A percentile compares a stretch with the other conserved stretches of the same genome.
These are phyloP conservation scores for Fragaria nilgerrensis DNA, from an alignment of 306 rosid genomes.

Conservation along the genomic window DNA sequence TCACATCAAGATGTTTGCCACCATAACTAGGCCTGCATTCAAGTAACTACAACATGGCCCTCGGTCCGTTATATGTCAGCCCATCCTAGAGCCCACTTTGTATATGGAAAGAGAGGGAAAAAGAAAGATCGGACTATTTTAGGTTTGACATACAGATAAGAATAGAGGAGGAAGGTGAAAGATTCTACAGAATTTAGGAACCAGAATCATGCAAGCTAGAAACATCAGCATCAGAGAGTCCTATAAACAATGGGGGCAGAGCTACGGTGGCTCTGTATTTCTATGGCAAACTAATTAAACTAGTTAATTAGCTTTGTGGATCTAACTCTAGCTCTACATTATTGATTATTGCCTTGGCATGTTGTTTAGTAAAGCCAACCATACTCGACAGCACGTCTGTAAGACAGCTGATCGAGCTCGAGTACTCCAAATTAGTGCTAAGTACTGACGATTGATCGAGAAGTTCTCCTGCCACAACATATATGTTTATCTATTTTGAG, in stretches of 20 bases:
- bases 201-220: not conserved
- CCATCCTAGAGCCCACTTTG: not conserved
- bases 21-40: not conserved
- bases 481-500: not conserved
- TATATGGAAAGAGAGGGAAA: not conserved
- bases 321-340: not conserved
- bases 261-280: not conserved
- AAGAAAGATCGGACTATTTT: not conserved
- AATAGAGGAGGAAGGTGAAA: not conserved
- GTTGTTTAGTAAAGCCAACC: not conserved
- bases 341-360: not conserved
- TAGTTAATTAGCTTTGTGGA: not conserved
- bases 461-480: not conserved
- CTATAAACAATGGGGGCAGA: not conserved
- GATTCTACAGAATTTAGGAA: not conserved
- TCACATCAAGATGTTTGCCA: not conserved
- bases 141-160: not conserved
- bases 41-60: not conserved
- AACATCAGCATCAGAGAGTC: not conserved
- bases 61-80: not conserved
- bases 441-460: not conserved
- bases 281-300: not conserved
- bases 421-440: not conserved
- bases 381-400: slow-evolving; percentile 2
- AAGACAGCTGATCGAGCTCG: not conserved